Conservation (phyloP, 1,284 basidiomycete species). For the Ceratorhiza oryzae-sativae region DNA sequence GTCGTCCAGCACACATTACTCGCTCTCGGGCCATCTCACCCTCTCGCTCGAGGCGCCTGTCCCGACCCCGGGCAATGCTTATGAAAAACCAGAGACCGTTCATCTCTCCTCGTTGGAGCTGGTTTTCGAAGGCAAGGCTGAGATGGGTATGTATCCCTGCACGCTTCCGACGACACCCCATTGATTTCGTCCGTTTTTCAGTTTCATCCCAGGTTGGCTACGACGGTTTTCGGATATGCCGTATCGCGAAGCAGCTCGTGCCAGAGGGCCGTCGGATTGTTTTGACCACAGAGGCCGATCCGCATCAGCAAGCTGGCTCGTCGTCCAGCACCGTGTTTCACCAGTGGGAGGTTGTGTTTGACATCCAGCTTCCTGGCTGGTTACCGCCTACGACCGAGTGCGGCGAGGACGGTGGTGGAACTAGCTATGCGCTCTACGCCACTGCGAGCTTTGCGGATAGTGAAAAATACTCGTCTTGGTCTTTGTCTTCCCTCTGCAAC, state of each 20-base stretch:
- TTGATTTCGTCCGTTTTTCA: slow-evolving; percentile 46
- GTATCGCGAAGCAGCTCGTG: slow-evolving; percentile 67
- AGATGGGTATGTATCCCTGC: slow-evolving; percentile 47
- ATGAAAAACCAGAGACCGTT: slow-evolving; percentile 47
- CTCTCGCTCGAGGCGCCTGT: slow-evolving; percentile 62
- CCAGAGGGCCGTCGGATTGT: slow-evolving; percentile 57
- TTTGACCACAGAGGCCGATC: slow-evolving; percentile 60
- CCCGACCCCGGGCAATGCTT: slow-evolving; percentile 57
- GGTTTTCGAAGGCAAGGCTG: slow-evolving; percentile 79
- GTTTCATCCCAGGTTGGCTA: slow-evolving; percentile 67
- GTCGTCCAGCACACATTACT: slow-evolving; percentile 68
- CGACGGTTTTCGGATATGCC: slow-evolving; percentile 66
- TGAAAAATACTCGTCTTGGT: slow-evolving; percentile 22
- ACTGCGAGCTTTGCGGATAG: slow-evolving; percentile 63
- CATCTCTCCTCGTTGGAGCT: slow-evolving; percentile 68
- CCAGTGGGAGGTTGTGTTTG: slow-evolving; percentile 75
- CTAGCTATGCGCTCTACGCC: slow-evolving; percentile 71
- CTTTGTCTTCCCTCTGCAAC: slow-evolving; percentile 32
- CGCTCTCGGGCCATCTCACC: slow-evolving; percentile 74
- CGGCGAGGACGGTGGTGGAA: slow-evolving; percentile 53
- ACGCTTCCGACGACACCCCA: too few relatives aligned
- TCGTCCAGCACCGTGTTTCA: slow-evolving; percentile 59
- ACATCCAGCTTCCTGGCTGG: slow-evolving; percentile 78
- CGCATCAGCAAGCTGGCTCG: slow-evolving; percentile 45
- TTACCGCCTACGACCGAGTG: slow-evolving; percentile 65